Conservation (phyloP, 78 protist species). For the Dictyostelium firmibasis region DNA sequence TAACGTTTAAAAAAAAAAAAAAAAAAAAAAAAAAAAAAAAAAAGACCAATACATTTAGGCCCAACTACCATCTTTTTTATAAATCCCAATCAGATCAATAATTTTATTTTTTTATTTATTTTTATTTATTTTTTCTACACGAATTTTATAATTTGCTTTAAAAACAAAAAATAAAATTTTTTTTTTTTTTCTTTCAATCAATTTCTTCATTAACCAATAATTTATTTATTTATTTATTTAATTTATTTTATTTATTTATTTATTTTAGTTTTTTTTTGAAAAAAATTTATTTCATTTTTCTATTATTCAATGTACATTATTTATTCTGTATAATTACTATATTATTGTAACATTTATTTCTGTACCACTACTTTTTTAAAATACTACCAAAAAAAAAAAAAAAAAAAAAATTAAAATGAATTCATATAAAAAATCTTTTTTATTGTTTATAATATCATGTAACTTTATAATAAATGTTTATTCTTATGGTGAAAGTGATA, state of each 20-base stretch:
- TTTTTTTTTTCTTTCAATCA: not conserved
- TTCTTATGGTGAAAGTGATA: conserved; percentile 13
- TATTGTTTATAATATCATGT: not conserved
- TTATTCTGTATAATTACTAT: not conserved
- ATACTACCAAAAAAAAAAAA: no score
- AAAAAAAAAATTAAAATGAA: not conserved
- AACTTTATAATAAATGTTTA: not conserved
- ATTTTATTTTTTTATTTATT: no score
- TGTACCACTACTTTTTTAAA: not conserved
- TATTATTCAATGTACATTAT: not conserved
- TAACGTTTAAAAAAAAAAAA: not conserved
- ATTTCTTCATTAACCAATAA: not conserved
- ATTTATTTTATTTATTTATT: no score
- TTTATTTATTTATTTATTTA: no score
- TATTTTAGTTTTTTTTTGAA: no score
- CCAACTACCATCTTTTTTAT: not conserved
- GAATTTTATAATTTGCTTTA: not conserved
- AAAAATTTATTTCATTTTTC: no score
- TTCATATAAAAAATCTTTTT: not conserved
- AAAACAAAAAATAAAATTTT: no score
- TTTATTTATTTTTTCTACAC: not conserved
- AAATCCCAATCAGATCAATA: not conserved
- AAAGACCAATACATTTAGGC: not conserved
- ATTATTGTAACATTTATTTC: not conserved
- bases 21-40: no score